Evolutionary conservation across 805 yeast species (phyloP).

Genomic region (Schwanniomyces yamadae): DNA sequence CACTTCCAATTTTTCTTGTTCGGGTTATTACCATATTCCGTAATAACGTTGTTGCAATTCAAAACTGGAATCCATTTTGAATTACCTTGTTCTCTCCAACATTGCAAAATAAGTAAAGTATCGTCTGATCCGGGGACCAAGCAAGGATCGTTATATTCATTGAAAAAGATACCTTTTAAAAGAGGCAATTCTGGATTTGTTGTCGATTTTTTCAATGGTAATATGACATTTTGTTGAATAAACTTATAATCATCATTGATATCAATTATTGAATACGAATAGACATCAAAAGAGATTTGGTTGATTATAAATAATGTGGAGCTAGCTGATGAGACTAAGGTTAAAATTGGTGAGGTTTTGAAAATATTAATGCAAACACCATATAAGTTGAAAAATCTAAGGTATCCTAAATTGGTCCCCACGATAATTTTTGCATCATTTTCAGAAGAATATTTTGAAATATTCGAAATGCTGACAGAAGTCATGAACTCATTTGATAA

Average conservation of each 20-base stretch:
- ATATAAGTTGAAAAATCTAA: constrained; percentile 65
- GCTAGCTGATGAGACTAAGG: constrained; percentile 62
- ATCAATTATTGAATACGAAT: constrained; percentile 50
- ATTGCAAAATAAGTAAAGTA: constrained; percentile 62
- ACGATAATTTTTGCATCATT: constrained; percentile 50
- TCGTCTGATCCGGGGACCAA: constrained; percentile 74
- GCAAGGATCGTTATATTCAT: constrained; percentile 88
- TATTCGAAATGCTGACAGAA: constrained; percentile 56
- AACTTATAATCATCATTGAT: constrained; percentile 40
- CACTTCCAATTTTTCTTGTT: constrained; percentile 55
- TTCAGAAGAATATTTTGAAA: constrained; percentile 11
- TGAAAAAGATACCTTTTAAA: constrained; percentile 76
- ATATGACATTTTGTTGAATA: constrained; percentile 37
- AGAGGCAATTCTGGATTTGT: constrained; percentile 31
- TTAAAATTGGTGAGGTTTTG: constrained; percentile 69
- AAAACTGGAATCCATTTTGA: constrained; percentile 86
- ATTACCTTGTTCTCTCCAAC: constrained; percentile 77
- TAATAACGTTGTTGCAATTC: constrained; percentile 48
- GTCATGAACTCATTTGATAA: constrained; percentile 60
- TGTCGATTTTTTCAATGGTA: constrained; percentile 29
- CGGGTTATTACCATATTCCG: constrained; percentile 49
- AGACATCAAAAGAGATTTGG: constrained; percentile 34
- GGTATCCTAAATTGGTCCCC: constrained; percentile 74
- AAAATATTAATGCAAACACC: constrained; percentile 75
- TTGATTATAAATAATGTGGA: constrained; percentile 53